A percentile compares a stretch with the other conserved stretches of the same genome.
Evolutionary conservation across 2,329 filamentous ascomycete species (phyloP).

Genomic region (Alternaria postmessia): DNA sequence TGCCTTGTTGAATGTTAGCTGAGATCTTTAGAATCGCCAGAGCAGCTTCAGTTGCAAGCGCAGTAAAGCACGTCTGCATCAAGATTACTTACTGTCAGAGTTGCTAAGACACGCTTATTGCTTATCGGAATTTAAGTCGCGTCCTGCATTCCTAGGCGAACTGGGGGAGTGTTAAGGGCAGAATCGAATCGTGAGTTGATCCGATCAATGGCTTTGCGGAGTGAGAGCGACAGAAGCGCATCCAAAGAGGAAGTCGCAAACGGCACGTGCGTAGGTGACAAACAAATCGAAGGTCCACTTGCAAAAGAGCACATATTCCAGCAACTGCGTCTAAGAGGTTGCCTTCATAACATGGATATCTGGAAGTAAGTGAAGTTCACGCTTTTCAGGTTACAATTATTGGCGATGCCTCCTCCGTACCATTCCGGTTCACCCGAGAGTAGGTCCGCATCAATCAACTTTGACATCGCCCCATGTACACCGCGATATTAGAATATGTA

Average conservation of each 20-base stretch:
- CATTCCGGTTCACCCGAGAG: neutral
- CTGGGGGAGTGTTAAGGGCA: neutral
- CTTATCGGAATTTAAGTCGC: neutral
- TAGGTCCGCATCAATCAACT: neutral
- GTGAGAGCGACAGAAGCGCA: neutral
- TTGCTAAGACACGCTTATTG: neutral
- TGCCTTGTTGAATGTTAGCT: neutral
- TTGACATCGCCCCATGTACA: neutral
- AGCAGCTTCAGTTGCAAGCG: neutral
- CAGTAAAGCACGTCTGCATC: neutral
- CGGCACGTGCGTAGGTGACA: slow-evolving; percentile 10
- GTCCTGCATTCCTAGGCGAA: neutral
- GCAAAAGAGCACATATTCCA: neutral
- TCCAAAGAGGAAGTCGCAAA: neutral
- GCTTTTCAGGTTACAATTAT: neutral
- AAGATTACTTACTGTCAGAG: neutral
- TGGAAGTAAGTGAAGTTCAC: neutral
- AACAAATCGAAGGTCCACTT: neutral
- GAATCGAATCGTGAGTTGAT: neutral
- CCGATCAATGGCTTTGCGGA: neutral
- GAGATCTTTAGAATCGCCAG: neutral
- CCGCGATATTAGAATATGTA: slow-evolving; percentile 22
- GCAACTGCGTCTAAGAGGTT: neutral
- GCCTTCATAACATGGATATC: no score
- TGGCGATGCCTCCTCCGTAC: neutral